phyloP scores from a whole-genome alignment of 1,139 yeast genomes.

The Candida buenavistaensis region DNA sequence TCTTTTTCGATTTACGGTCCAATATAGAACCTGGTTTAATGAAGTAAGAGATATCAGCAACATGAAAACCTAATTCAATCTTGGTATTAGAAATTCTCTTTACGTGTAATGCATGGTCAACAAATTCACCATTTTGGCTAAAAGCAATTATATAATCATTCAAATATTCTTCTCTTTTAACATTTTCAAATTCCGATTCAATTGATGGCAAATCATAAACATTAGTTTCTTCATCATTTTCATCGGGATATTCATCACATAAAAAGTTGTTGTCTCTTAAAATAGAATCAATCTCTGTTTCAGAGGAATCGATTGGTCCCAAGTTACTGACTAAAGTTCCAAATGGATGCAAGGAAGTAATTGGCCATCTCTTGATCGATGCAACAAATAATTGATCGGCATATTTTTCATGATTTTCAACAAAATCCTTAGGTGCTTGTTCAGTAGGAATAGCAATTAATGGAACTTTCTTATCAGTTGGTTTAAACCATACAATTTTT shows the following conservation, averaged over 20 bases:
- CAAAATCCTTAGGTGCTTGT: conserved; percentile 94
- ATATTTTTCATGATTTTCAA: conserved; percentile 85
- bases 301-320: conserved; percentile 76
- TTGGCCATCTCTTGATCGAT: conserved; percentile 97
- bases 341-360: conserved; percentile 95
- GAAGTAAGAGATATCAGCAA: conserved; percentile 73
- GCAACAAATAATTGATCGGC: conserved; percentile 87
- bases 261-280: conserved; percentile 90
- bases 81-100: conserved; percentile 57
- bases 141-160: conserved; percentile 69
- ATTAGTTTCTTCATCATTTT: conserved; percentile 10
- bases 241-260: conserved; percentile 75
- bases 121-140: conserved; percentile 56
- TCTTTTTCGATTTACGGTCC: conserved; percentile 87
- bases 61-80: conserved; percentile 77
- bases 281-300: conserved; percentile 84
- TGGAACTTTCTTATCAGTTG: conserved; percentile 96
- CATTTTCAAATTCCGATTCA: conserved; percentile 34
- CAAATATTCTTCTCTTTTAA: conserved; percentile 56
- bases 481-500: conserved; percentile 98
- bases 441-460: conserved; percentile 97
- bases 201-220: conserved; percentile 38
- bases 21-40: conserved; percentile 70
- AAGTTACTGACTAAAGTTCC: conserved; percentile 89
- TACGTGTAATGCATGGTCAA: conserved; percentile 81